Evolutionary conservation across 371 early-diverging fungal species (phyloP).

Genomic region (Furculomyces boomerangus): DNA sequence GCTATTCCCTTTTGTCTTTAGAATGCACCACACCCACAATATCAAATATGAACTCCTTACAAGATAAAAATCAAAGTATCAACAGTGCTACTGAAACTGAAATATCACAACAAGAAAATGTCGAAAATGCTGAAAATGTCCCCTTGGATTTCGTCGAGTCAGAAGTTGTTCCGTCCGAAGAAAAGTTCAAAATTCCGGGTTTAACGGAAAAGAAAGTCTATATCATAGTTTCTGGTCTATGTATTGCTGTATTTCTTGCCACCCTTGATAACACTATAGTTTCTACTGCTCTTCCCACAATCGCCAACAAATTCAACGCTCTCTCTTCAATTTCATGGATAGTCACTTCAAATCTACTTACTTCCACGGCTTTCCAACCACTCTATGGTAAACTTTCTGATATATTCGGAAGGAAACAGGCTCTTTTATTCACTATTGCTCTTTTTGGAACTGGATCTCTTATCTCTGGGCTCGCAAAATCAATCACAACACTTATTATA

Average conservation of each 20-base stretch:
- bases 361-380: slow-evolving; percentile 31
- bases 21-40: no score
- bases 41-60: no score
- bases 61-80: no score
- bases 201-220: no score
- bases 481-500: slow-evolving; percentile 39
- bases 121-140: no score
- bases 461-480: slow-evolving; percentile 29
- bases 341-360: slow-evolving; percentile 30
- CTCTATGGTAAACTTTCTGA: slow-evolving; percentile 35
- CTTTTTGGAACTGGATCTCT: slow-evolving; percentile 34
- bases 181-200: no score
- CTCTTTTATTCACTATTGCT: slow-evolving; percentile 25
- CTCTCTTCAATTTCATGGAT: slow-evolving; percentile 23
- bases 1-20: no score
- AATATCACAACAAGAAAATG: no score
- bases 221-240: slow-evolving; percentile 12
- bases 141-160: no score
- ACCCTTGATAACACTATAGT: slow-evolving; percentile 57
- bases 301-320: slow-evolving; percentile 49
- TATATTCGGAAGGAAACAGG: slow-evolving; percentile 25
- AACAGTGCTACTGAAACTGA: no score
- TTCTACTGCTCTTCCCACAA: slow-evolving; percentile 45
- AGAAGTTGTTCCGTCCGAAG: no score
- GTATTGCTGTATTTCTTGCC: slow-evolving; percentile 34